Base-by-base conservation (phyloP, 768 basidiomycete genomes). In the Psilocybe sp. region DNA sequence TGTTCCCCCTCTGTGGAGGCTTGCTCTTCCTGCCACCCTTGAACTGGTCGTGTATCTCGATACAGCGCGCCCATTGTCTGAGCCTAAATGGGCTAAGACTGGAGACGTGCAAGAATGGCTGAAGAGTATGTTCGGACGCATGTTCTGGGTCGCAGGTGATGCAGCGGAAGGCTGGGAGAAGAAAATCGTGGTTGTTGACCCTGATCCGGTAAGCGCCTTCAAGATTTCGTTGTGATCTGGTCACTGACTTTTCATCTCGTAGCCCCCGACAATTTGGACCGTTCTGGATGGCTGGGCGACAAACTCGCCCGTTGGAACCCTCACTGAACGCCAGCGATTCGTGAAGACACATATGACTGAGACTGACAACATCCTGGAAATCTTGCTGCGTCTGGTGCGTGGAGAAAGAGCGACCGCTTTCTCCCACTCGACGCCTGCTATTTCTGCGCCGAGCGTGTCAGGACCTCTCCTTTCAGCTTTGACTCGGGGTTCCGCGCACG, bases 21-120 rank as follows among this genome's bases (percentile, higher is more conserved):
- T 71, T 7, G 43, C 69, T 18, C 64, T 78, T 15, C 82, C 87
- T 20, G 68, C 76, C 18, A 78, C 78, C 23, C 62, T 89, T 15
- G 81, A 78, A n/a, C 71, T 97, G 40, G 61, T 80, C 9, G 85
- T 89, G 18, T 79, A 92, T 69, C 79, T 98, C 53, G 96, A 99
- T 66, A 89, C 81, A 49, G 82, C 80, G 31, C 83, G 89, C 50
- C 97, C 97, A 0, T 70, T 98, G 32, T 94, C 93, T 13, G 94
- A 98, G 65, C 93, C 97, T 6, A 89, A 92, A 65, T 99, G 96
- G 97, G 92, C 93, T 34, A 92, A 93, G 67, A 87, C 88, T 7
- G 96, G 96, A 28, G 90, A 95, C 62, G 81, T 95, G 18, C 92
- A 96, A 59, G 93, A 94, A 35, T 98, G 95, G 95, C 70, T 92